A percentile compares a stretch with the other conserved stretches of the same genome.
Conservation (phyloP, 257 asterid genomes). For the Ocimum tenuiflorum region DNA sequence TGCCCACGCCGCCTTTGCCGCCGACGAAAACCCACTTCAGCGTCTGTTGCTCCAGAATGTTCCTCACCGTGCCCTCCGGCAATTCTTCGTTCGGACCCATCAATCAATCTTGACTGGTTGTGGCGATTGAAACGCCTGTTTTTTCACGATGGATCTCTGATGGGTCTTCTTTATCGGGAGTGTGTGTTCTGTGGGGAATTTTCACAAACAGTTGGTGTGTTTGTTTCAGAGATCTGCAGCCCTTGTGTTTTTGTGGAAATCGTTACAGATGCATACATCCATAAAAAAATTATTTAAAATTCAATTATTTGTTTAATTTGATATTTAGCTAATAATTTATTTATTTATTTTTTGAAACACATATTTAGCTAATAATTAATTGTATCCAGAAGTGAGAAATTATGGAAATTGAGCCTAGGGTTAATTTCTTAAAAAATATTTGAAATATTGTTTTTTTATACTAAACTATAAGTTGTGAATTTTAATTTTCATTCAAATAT, state of each 20-base stretch:
- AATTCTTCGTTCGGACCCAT: conserved; percentile 55
- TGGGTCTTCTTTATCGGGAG: neutral
- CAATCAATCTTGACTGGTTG: neutral
- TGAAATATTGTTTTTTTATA: too few species aligned
- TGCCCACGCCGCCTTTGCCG: conserved; percentile 92
- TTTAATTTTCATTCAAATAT: too few species aligned
- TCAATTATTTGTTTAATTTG: neutral
- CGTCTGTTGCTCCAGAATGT: conserved; percentile 61
- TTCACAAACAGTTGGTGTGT: conserved; percentile 8
- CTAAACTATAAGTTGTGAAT: too few species aligned
- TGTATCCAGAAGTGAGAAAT: too few species aligned
- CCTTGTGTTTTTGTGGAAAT: neutral
- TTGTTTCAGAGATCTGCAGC: conserved; percentile 8
- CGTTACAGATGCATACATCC: neutral
- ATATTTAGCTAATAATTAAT: too few species aligned
- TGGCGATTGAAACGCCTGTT: neutral
- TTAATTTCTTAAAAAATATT: too few species aligned
- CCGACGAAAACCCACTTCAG: conserved; percentile 92
- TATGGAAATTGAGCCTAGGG: too few species aligned
- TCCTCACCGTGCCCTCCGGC: conserved; percentile 64
- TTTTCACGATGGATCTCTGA: conserved; percentile 9
- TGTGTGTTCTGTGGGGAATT: conserved; percentile 27
- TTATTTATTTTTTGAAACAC: too few species aligned
- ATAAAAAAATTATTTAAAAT: neutral
- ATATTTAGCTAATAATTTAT: too few species aligned